Evolutionary conservation across 1,139 yeast species (phyloP), one percentile per base, ranked within the genome.

Genomic region (Candida anutae): DNA sequence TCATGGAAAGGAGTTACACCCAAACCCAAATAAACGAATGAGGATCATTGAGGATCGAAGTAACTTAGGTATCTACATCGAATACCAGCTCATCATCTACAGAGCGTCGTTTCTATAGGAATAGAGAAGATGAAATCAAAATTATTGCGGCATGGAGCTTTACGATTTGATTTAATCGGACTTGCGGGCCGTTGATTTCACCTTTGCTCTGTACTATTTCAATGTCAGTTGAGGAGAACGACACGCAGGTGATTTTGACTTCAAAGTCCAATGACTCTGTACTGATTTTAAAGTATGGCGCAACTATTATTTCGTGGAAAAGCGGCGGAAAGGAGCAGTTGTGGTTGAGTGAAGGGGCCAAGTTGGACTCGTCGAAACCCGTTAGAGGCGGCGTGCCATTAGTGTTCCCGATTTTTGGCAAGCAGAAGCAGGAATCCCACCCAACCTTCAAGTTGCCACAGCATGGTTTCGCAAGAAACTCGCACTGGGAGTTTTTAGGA

Each of bases 311-410:
- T 20, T 83, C 95, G 2, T 90, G 97, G 97, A 71, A 65, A 33
- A 36, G 45, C 25, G 58, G 70, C 19, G 85, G 81, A 16, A 54
- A 60, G 28, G 96, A 90, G 52, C 88, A 81, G 54, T 55, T 66
- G 35, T 63, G 71, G 70, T 50, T 80, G 23, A 73, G 82, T 6
- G 56, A 62, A 10, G 90, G 74, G 24, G 95, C 97, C 28, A 74
- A 77, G 43, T 60, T 88, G 37, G 97, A 90, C 46, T 96, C 96
- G 4, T 58, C 88, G 27, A 83, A 81, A 50, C 93, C 97, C 1
- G 96, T 90, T 15, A 73, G 98, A 49, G 98, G 98, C 36, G 98
- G 98, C 28, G 83, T 90, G 30, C 98, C 98, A 9, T 64, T 90
- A 17, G 97, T 88, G 3, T 90, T 90, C 69, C 98, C 97, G 2